A percentile compares a stretch with the other conserved stretches of the same genome.
phyloP scores from a whole-genome alignment of 345 rosid species.

The Ceriops zippeliana region DNA sequence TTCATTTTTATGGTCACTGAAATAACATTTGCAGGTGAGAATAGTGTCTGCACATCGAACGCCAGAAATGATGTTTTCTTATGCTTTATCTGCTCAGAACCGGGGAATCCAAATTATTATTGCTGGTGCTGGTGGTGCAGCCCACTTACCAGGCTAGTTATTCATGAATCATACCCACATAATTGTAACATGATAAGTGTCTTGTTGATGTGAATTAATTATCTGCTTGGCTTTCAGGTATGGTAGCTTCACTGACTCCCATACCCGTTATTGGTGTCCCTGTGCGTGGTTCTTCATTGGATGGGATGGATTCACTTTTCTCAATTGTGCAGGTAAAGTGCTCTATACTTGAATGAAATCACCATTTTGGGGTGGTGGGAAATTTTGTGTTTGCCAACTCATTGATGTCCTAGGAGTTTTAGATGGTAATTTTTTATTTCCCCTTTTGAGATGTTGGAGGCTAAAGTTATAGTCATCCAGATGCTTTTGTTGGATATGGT shows the following conservation, averaged over 20 bases:
- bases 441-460: not conserved
- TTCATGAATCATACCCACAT: not conserved
- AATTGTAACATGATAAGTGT: not conserved
- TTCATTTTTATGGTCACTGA: not conserved
- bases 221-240: constrained; percentile 46
- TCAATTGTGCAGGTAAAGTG: constrained; percentile 85
- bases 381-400: too few species aligned
- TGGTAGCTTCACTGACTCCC: constrained; percentile 94
- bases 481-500: not conserved
- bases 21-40: constrained; percentile 46
- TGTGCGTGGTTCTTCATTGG: constrained; percentile 76
- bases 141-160: constrained; percentile 82
- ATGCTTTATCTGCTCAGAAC: constrained; percentile 65
- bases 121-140: constrained; percentile 99
- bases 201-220: not conserved
- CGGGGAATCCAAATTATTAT: constrained; percentile 78
- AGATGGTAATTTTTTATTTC: too few species aligned
- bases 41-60: constrained; percentile 93
- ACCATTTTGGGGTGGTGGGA: too few species aligned
- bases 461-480: not conserved
- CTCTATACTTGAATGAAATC: too few species aligned
- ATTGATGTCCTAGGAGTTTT: too few species aligned
- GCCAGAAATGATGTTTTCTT: constrained; percentile 81
- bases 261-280: constrained; percentile 91
- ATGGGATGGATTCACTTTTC: constrained; percentile 87